A percentile compares a stretch with the other conserved stretches of the same genome.
These are phyloP conservation scores for Guillardia theta DNA, from an alignment of 78 protist genomes.

Conservation along the genomic window DNA sequence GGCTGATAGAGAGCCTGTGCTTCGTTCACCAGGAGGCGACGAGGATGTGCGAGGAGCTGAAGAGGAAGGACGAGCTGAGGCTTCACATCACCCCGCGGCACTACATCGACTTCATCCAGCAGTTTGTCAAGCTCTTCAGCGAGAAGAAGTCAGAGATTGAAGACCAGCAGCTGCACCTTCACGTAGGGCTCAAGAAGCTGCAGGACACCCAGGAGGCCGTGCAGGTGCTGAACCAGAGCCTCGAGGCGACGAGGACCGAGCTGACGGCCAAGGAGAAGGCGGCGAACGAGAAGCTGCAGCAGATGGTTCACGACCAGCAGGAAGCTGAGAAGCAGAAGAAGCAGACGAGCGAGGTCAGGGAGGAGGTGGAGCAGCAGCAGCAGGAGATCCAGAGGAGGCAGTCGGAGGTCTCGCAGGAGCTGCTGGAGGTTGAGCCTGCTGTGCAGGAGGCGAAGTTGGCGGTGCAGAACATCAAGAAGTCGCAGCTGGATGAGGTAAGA, in stretches of 20 bases:
- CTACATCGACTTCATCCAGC: constrained; percentile 91
- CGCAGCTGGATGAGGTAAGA: constrained; percentile 78
- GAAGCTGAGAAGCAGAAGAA: constrained; percentile 71
- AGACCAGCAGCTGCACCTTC: constrained; percentile 78
- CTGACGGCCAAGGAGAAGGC: not conserved
- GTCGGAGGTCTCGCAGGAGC: not conserved
- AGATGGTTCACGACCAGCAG: not conserved
- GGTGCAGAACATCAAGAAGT: constrained; percentile 70
- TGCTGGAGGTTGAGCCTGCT: constrained; percentile 25
- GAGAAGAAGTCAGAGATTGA: constrained; percentile 84
- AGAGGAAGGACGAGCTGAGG: constrained; percentile 65
- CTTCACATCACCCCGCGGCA: constrained; percentile 95
- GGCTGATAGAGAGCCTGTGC: not conserved
- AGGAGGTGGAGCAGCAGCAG: not conserved
- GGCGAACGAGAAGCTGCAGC: constrained; percentile 53
- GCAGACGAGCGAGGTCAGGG: constrained; percentile 55
- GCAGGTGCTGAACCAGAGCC: not conserved
- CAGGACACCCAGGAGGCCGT: constrained; percentile 29
- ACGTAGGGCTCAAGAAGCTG: constrained; percentile 86
- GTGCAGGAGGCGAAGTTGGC: constrained; percentile 62
- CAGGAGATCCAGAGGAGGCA: not conserved
- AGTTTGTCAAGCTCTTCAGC: constrained; percentile 69
- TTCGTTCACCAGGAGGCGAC: constrained; percentile 67
- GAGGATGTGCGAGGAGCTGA: constrained; percentile 58
- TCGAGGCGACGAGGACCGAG: not conserved